Percentiles rank a stretch among this genome's conserved stretches.
phyloP scores from a whole-genome alignment of 2,329 filamentous ascomycete species.

The Colletotrichum navitas region DNA sequence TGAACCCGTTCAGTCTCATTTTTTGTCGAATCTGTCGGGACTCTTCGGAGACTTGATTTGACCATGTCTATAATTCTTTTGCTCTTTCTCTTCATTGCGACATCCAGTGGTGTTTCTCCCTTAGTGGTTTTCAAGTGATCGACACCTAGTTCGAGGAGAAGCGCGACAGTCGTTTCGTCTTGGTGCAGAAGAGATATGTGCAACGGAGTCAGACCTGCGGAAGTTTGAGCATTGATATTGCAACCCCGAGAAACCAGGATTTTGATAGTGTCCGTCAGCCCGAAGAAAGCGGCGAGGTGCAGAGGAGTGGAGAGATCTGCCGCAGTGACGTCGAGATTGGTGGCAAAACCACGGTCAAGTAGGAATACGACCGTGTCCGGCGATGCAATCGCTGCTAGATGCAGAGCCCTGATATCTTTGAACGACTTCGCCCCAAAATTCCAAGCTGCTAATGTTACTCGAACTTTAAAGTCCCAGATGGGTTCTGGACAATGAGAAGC shows the following conservation, averaged over 20 bases:
- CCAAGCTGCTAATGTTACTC: not conserved
- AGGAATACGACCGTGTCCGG: slow-evolving; percentile 2
- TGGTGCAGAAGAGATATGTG: not conserved
- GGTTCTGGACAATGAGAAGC: not conserved
- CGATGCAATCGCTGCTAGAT: slow-evolving; percentile 13
- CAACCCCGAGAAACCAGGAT: slow-evolving; percentile 13
- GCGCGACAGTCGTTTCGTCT: not conserved
- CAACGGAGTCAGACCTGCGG: not conserved
- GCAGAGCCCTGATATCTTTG: not conserved
- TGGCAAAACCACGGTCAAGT: not conserved
- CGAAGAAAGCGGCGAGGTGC: not conserved
- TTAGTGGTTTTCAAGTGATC: not conserved
- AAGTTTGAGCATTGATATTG: slow-evolving; percentile 2
- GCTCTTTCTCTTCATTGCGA: not conserved
- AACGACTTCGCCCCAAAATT: too few relatives aligned
- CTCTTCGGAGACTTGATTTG: not conserved
- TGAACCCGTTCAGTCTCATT: not conserved
- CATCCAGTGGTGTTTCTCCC: slow-evolving; percentile 18
- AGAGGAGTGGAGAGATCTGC: not conserved
- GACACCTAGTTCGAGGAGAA: slow-evolving; percentile 23
- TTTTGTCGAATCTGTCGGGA: not conserved
- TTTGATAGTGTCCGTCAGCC: not conserved
- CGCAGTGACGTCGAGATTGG: not conserved
- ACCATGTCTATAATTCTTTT: not conserved
- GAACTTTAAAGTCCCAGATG: slow-evolving; percentile 13